phyloP scores from a whole-genome alignment of 352 stramenopile genomes.

The Aphanomyces euteiches region DNA sequence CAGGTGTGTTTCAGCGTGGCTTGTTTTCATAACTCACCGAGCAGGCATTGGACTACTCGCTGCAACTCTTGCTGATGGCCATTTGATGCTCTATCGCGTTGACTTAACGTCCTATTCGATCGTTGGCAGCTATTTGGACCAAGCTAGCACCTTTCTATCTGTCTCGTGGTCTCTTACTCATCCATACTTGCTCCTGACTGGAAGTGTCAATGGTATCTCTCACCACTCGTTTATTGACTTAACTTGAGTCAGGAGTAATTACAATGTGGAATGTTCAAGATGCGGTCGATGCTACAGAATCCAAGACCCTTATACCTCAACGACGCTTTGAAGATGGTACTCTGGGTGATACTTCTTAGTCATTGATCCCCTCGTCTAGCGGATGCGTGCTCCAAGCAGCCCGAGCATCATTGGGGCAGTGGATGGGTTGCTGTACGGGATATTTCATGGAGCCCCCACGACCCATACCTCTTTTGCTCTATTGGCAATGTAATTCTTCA shows the following conservation, averaged over 20 bases:
- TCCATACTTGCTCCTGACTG: slow-evolving; percentile 74
- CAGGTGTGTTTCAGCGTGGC: background rate
- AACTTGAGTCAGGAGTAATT: slow-evolving; percentile 52
- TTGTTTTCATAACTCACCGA: slow-evolving; percentile 38
- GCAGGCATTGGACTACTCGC: slow-evolving; percentile 59
- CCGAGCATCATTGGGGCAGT: slow-evolving; percentile 76
- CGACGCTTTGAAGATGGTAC: slow-evolving; percentile 76
- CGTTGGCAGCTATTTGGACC: slow-evolving; percentile 1
- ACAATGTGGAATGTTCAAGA: slow-evolving; percentile 72
- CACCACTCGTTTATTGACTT: background rate
- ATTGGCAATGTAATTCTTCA: slow-evolving; percentile 65
- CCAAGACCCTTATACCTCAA: slow-evolving; percentile 39
- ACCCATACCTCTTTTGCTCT: slow-evolving; percentile 77
- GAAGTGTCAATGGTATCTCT: slow-evolving; percentile 64
- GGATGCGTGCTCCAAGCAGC: slow-evolving; percentile 76
- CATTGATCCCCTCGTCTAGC: slow-evolving; percentile 38
- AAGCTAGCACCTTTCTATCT: background rate
- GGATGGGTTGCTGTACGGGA: slow-evolving; percentile 78
- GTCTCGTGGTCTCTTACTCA: slow-evolving; percentile 57
- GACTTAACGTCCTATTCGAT: slow-evolving; percentile 37
- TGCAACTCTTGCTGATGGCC: slow-evolving; percentile 72
- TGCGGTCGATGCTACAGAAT: slow-evolving; percentile 24
- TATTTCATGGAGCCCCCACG: slow-evolving; percentile 75
- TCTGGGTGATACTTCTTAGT: slow-evolving; percentile 7
- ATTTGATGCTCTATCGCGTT: slow-evolving; percentile 63